phyloP scores from a whole-genome alignment of 768 basidiomycete genomes.

The Pisolithus orientalis region DNA sequence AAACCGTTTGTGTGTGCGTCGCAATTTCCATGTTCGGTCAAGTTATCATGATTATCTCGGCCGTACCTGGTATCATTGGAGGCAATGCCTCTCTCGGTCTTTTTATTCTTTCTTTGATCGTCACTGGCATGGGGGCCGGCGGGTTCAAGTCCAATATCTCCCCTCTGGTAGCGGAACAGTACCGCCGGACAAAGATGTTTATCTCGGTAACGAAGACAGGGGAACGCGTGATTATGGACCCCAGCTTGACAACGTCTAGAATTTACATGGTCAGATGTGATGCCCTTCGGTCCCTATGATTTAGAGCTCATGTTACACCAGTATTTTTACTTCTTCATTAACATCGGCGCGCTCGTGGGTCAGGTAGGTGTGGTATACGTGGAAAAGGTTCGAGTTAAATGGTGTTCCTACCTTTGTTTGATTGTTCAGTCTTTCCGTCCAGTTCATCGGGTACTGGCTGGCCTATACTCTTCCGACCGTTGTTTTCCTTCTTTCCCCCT shows the following conservation, averaged over 20 bases:
- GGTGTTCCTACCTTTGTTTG: background rate
- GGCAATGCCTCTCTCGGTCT: constrained; percentile 41
- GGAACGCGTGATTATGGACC: too few species aligned
- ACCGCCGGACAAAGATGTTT: too few species aligned
- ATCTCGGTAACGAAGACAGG: too few species aligned
- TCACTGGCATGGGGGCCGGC: constrained; percentile 32
- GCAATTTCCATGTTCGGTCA: constrained; percentile 57
- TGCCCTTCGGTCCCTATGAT: constrained; percentile 13
- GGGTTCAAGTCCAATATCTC: too few species aligned
- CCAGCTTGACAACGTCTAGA: too few species aligned
- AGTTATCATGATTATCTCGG: constrained; percentile 29
- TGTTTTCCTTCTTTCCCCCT: constrained; percentile 46
- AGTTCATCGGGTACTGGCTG: constrained; percentile 63
- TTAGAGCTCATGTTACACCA: constrained; percentile 7
- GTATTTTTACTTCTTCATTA: constrained; percentile 71
- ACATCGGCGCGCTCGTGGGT: constrained; percentile 63
- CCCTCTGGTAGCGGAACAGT: too few species aligned
- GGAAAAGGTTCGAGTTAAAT: constrained; percentile 38
- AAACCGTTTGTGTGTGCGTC: constrained; percentile 61
- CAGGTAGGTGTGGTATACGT: constrained; percentile 66
- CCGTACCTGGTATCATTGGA: constrained; percentile 6
- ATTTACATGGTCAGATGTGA: constrained; percentile 32
- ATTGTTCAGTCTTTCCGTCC: background rate
- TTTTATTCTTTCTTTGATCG: constrained; percentile 54
- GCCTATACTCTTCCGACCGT: constrained; percentile 57